These are phyloP conservation scores for Globomyces sp. DNA, from an alignment of 371 early-diverging fungal species.

Conservation along the genomic window DNA sequence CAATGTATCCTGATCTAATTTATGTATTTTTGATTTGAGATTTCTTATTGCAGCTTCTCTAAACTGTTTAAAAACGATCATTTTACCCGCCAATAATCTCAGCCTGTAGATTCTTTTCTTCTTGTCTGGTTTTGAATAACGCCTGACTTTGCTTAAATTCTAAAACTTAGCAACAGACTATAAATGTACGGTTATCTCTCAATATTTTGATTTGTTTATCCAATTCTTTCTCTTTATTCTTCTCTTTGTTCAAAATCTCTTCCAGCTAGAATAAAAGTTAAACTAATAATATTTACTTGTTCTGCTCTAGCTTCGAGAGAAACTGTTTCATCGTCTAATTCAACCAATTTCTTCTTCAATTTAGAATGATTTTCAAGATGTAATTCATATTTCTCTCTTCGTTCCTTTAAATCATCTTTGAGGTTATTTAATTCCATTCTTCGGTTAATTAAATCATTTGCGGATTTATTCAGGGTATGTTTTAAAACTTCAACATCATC, in stretches of 20 bases:
- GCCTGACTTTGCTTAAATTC: slow-evolving; percentile 54
- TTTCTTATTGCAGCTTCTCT: slow-evolving; percentile 46
- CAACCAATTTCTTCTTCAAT: slow-evolving; percentile 34
- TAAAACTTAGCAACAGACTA: slow-evolving; percentile 3
- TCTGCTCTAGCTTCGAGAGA: slow-evolving; percentile 46
- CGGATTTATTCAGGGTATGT: slow-evolving; percentile 48
- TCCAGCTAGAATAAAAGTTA: slow-evolving; percentile 32
- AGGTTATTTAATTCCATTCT: slow-evolving; percentile 39
- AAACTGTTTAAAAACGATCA: too few relatives aligned
- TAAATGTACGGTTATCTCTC: slow-evolving; percentile 43
- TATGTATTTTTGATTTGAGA: slow-evolving; percentile 43
- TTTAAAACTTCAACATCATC: slow-evolving; percentile 52
- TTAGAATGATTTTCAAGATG: slow-evolving; percentile 24
- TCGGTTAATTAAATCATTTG: slow-evolving; percentile 43
- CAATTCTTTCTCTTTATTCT: slow-evolving; percentile 44
- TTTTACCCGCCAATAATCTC: slow-evolving; percentile 44
- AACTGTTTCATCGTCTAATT: slow-evolving; percentile 41
- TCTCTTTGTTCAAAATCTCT: slow-evolving; percentile 47
- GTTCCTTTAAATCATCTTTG: slow-evolving; percentile 36
- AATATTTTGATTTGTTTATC: slow-evolving; percentile 50
- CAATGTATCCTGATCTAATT: slow-evolving; percentile 52
- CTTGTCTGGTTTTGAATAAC: slow-evolving; percentile 46
- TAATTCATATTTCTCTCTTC: slow-evolving; percentile 31
- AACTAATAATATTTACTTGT: slow-evolving; percentile 30
- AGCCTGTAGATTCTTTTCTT: slow-evolving; percentile 48